A percentile compares a stretch with the other conserved stretches of the same genome.
phyloP scores from a whole-genome alignment of 306 rosid species.

The Citrullus colocynthis region DNA sequence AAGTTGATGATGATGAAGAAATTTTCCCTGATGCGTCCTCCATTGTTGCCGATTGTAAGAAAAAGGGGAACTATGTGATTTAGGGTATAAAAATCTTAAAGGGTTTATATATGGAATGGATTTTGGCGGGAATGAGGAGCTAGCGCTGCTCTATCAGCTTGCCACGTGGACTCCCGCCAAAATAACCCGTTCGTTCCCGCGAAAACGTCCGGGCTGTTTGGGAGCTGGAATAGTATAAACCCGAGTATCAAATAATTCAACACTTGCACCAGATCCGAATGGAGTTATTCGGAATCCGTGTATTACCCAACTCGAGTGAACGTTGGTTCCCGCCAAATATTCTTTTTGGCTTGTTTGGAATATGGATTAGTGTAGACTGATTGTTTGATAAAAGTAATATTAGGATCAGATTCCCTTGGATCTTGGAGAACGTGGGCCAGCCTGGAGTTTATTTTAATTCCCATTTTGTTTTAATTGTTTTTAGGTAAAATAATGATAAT shows the following conservation, averaged over 20 bases:
- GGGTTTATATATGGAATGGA: slow-evolving; percentile 1
- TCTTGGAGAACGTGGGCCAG: background rate
- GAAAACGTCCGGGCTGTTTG: background rate
- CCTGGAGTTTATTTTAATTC: background rate
- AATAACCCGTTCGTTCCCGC: slow-evolving; percentile 51
- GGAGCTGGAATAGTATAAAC: background rate
- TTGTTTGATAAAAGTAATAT: background rate
- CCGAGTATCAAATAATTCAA: background rate
- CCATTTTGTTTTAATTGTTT: background rate
- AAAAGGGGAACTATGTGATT: background rate
- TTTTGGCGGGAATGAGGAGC: slow-evolving; percentile 30
- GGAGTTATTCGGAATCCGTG: background rate
- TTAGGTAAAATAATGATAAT: no score
- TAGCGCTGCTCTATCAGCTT: background rate
- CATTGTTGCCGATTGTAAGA: slow-evolving; percentile 12
- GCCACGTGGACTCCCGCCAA: slow-evolving; percentile 58
- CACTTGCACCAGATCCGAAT: background rate
- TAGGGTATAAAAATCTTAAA: background rate
- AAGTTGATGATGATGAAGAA: slow-evolving; percentile 3
- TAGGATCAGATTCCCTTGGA: background rate
- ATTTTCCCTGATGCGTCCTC: slow-evolving; percentile 17
- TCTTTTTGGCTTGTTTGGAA: background rate
- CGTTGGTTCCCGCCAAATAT: slow-evolving; percentile 3
- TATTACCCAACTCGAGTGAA: background rate
- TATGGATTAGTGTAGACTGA: background rate